Conservation (phyloP, 179 eudicot species). For the Silene coronaria region DNA sequence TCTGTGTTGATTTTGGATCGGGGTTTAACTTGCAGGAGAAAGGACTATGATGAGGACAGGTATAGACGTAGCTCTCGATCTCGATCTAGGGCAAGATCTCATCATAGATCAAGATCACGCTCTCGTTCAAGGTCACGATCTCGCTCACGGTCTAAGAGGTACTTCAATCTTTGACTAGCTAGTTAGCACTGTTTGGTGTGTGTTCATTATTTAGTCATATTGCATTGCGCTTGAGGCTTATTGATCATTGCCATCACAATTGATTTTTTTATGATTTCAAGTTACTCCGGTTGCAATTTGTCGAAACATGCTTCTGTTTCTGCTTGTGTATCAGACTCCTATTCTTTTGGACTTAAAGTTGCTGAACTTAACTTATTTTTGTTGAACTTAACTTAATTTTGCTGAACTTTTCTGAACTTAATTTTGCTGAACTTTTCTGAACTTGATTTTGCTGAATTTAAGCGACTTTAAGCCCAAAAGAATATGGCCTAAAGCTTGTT, state of each 20-base stretch:
- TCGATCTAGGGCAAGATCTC: constrained; percentile 42
- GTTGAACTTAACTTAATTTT: no score
- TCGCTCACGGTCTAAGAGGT: constrained; percentile 59
- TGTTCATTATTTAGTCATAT: background rate
- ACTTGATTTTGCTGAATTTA: no score
- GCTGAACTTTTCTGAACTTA: no score
- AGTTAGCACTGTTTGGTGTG: background rate
- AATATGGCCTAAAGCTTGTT: background rate
- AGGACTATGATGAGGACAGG: constrained; percentile 62
- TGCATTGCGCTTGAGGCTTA: background rate
- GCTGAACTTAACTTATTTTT: no score
- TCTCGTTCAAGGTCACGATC: constrained; percentile 18
- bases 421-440: no score
- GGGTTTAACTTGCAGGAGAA: constrained; percentile 41
- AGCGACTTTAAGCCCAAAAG: no score
- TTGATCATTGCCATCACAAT: background rate
- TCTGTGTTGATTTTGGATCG: background rate
- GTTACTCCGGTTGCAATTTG: background rate
- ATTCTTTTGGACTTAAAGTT: no score
- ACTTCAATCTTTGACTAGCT: background rate
- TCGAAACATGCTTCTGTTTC: background rate
- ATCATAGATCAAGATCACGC: constrained; percentile 62
- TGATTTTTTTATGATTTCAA: background rate
- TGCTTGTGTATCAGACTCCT: background rate
- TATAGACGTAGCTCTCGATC: constrained; percentile 63